Base-by-base conservation (phyloP, 805 yeast species). In the Diddensiella santjacobensis region DNA sequence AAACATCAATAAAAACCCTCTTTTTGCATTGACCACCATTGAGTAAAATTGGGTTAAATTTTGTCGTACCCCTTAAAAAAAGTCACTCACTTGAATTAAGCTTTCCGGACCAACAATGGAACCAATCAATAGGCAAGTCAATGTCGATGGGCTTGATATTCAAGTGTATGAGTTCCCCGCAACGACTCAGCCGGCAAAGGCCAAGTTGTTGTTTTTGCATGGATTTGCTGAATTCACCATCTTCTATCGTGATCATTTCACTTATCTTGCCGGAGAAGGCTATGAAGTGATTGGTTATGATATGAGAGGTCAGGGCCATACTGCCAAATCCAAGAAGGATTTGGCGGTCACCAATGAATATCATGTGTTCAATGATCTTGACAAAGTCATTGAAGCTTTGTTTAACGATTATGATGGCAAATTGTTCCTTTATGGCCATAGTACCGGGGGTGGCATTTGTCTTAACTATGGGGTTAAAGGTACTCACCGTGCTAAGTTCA, bases 401-500 rank as follows among this genome's bases (percentile, higher is more conserved):
- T 15, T 33, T 24, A 24, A 33, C 23, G 53, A 47, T 43, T 53
- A 54, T 42, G 30, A 40, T 3, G 65, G 61, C 19, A 59, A 61
- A 40, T 48, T 64, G 8, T 51, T 60, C 40, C 40, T 67, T 53
- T 61, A 60, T 61, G 71, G 71, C 17, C 68, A 66, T 53, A 63
- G 68, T 4, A 66, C 66, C 69, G 73, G 73, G 13, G 73, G 71
- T 15, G 70, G 63, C 2, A 65, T 66, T 36, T 50, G 56, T 13
- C 59, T 69, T 40, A 69, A 60, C 45, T 69, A 69, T 49, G 65
- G 61, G 45, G 60, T 63, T 26, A 58, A 61, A 33, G 73, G 73
- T 2, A 50, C 50, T 29, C 47, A 62, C 48, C 54, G 63, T 15
- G 66, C 62, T 36, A 44, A 52, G 22, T 52, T 69, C 44, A 58